Percentiles rank a stretch among this genome's conserved stretches.
Evolutionary conservation across 1,284 basidiomycete genomes (phyloP).

Genomic region (Papiliotrema laurentii): DNA sequence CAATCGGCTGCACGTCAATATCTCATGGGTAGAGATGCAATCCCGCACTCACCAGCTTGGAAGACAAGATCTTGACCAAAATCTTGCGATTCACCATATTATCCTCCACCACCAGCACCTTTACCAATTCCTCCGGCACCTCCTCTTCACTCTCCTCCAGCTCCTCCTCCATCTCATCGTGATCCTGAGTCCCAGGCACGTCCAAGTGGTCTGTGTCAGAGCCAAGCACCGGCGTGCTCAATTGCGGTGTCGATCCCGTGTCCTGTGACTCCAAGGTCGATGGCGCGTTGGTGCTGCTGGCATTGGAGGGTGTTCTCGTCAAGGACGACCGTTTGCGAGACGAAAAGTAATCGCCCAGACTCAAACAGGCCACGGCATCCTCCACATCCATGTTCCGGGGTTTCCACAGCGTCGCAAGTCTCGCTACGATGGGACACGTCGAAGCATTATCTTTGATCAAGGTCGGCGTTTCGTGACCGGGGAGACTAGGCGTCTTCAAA

Average conservation of each 20-base stretch:
- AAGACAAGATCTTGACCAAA: slow-evolving; percentile 39
- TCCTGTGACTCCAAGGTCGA: neutral
- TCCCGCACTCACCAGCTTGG: slow-evolving; percentile 17
- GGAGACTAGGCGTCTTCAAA: neutral
- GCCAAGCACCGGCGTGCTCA: neutral
- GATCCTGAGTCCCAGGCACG: neutral
- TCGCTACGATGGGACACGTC: neutral
- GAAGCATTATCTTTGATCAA: neutral
- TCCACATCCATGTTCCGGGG: slow-evolving; percentile 31
- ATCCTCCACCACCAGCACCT: slow-evolving; percentile 45
- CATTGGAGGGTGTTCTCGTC: slow-evolving; percentile 2
- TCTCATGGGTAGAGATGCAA: neutral
- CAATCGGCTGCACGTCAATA: slow-evolving; percentile 13
- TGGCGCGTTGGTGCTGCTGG: slow-evolving; percentile 4
- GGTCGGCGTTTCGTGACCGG: neutral
- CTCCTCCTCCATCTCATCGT: neutral
- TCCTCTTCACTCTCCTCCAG: neutral
- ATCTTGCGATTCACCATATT: slow-evolving; percentile 46
- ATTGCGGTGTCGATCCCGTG: neutral
- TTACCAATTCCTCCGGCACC: slow-evolving; percentile 13
- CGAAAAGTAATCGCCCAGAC: slow-evolving; percentile 38
- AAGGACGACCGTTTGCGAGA: slow-evolving; percentile 9
- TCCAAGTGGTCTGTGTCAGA: neutral
- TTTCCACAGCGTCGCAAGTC: slow-evolving; percentile 17
- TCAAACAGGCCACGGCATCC: slow-evolving; percentile 36